A percentile compares a stretch with the other conserved stretches of the same genome.
Evolutionary conservation across 73 alveolate genomes (phyloP).

Genomic region (Stentor coeruleus): DNA sequence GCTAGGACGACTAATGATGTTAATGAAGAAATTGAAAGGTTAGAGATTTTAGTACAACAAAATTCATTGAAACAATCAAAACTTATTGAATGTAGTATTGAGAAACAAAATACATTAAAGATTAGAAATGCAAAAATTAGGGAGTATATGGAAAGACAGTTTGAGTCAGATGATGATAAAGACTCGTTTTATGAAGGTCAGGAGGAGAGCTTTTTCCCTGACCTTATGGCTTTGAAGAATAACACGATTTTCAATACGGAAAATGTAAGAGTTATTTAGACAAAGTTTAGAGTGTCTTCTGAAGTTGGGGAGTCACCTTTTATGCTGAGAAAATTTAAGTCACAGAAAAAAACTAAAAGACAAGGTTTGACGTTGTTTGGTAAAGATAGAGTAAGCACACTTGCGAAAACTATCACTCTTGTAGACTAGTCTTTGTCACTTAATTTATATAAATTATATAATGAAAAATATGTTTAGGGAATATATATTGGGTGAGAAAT

Average conservation of each 20-base stretch:
- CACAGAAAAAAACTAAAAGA: too few species aligned
- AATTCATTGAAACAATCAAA: background rate
- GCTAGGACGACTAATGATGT: constrained; percentile 30
- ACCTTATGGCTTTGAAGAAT: background rate
- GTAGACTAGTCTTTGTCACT: too few species aligned
- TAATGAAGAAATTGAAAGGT: constrained; percentile 50
- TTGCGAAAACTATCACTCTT: too few species aligned
- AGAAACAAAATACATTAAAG: background rate
- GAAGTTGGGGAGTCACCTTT: too few species aligned
- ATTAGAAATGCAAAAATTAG: too few species aligned
- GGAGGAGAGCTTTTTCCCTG: background rate
- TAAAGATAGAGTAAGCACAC: too few species aligned
- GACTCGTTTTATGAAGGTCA: background rate
- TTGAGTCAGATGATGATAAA: background rate
- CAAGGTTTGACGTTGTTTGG: too few species aligned
- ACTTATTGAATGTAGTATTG: background rate
- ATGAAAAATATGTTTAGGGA: too few species aligned
- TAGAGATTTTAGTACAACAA: background rate
- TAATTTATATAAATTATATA: too few species aligned
- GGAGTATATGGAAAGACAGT: background rate
- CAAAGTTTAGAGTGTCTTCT: background rate
- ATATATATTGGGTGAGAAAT: too few species aligned
- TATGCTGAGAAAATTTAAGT: too few species aligned
- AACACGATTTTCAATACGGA: background rate
- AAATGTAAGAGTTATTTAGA: background rate